phyloP scores from a whole-genome alignment of 2,329 filamentous ascomycete species.

The Pseudopithomyces maydicus region DNA sequence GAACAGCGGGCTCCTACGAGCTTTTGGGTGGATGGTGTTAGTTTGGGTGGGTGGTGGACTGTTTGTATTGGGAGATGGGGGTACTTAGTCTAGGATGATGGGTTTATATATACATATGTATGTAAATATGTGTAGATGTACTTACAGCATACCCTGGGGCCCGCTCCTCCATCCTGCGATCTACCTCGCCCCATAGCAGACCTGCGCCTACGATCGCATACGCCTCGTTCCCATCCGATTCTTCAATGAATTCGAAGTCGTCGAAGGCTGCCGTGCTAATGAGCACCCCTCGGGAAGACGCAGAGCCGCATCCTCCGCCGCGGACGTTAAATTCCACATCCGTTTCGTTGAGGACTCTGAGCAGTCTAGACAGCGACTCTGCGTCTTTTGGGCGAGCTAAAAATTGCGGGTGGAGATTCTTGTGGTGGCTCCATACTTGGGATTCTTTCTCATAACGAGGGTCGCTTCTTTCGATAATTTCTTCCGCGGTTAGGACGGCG shows the following conservation, averaged over 20 bases:
- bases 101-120: too few relatives aligned
- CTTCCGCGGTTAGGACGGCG: constrained; percentile 17
- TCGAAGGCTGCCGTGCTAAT: constrained; percentile 23
- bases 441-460: constrained; percentile 24
- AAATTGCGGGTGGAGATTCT: constrained; percentile 38
- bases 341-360: constrained; percentile 23
- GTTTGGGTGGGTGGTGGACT: too few relatives aligned
- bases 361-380: too few relatives aligned
- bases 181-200: constrained; percentile 32
- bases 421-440: constrained; percentile 41
- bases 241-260: too few relatives aligned
- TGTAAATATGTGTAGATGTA: too few relatives aligned
- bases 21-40: too few relatives aligned
- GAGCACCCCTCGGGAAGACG: constrained; percentile 41
- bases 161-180: neutral
- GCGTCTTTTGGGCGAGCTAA: constrained; percentile 31
- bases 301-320: constrained; percentile 25
- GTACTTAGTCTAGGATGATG: too few relatives aligned
- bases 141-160: too few relatives aligned
- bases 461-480: constrained; percentile 27
- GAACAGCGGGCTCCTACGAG: constrained; percentile 41
- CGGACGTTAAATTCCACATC: neutral
- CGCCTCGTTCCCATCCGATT: neutral
- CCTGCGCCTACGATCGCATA: constrained; percentile 35
- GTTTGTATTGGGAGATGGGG: too few relatives aligned